A percentile compares a stretch with the other conserved stretches of the same genome.
These are phyloP conservation scores for Solanum ossicruentum DNA, from an alignment of 257 asterid genomes.

Conservation along the genomic window DNA sequence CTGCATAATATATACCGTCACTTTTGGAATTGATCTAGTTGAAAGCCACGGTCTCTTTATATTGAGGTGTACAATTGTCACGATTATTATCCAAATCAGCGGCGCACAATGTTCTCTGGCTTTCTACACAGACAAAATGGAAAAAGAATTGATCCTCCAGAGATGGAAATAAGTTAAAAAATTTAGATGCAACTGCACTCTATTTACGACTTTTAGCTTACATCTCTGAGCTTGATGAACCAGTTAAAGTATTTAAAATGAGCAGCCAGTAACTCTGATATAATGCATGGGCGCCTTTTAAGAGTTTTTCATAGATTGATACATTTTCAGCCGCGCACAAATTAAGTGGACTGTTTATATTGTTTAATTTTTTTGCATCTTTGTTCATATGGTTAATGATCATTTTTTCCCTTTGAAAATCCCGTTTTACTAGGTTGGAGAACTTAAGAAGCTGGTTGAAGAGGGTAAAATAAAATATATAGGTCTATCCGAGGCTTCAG, in stretches of 20 bases:
- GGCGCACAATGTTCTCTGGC: too few species aligned
- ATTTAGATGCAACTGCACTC: not conserved
- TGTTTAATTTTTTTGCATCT: not conserved
- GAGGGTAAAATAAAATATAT: slow-evolving; percentile 70
- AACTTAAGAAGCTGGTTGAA: slow-evolving; percentile 59
- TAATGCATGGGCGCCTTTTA: not conserved
- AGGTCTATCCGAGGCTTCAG: slow-evolving; percentile 70
- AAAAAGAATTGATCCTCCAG: too few species aligned
- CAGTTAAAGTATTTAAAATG: not conserved
- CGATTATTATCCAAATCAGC: too few species aligned
- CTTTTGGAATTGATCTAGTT: not conserved
- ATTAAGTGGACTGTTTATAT: not conserved
- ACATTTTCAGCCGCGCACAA: not conserved
- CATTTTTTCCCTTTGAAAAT: not conserved
- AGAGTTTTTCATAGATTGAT: not conserved
- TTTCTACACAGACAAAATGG: not conserved
- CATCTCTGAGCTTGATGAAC: not conserved
- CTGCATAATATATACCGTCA: too few species aligned
- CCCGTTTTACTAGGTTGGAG: slow-evolving; percentile 38
- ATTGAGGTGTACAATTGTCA: not conserved
- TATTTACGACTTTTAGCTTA: not conserved
- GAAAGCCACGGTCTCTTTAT: not conserved
- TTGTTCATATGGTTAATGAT: not conserved
- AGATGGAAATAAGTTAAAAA: too few species aligned
- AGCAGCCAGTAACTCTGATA: not conserved